A percentile compares a stretch with the other conserved stretches of the same genome.
Evolutionary conservation across 139 green algal species (phyloP).

Genomic region (Micractinium conductrix): DNA sequence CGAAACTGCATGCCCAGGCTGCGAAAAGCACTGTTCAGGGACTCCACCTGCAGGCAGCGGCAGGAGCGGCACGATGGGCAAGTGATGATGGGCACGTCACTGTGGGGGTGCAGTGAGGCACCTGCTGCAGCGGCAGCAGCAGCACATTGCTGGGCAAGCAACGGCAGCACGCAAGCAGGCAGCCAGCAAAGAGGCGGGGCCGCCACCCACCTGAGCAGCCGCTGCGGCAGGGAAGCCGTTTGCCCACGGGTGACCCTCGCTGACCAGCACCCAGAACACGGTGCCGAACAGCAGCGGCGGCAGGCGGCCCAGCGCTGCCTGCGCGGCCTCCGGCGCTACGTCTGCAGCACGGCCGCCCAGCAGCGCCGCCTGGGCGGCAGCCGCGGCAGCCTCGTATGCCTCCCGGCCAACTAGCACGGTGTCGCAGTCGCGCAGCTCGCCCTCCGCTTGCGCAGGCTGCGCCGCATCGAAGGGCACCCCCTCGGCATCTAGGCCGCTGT

Average conservation of each 20-base stretch:
- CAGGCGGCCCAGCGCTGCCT: background rate
- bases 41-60: too few relatives aligned
- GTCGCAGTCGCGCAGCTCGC: slow-evolving; percentile 16
- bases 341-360: background rate
- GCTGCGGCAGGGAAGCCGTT: slow-evolving; percentile 7
- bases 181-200: too few relatives aligned
- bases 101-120: too few relatives aligned
- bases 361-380: slow-evolving; percentile 8
- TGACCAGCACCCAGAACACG: slow-evolving; percentile 44
- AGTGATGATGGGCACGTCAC: too few relatives aligned
- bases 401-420: slow-evolving; percentile 1
- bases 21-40: too few relatives aligned
- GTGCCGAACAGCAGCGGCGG: slow-evolving; percentile 30
- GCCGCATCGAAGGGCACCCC: slow-evolving; percentile 15
- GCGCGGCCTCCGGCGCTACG: background rate
- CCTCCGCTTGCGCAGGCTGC: background rate
- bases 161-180: too few relatives aligned
- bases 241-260: background rate
- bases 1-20: too few relatives aligned
- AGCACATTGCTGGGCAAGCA: too few relatives aligned
- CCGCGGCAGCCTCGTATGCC: slow-evolving; percentile 4
- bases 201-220: slow-evolving; percentile 18
- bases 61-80: too few relatives aligned
- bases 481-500: background rate
- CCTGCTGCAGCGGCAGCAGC: too few relatives aligned